Conservation (phyloP, 345 rosid species). For the Brassica incana region DNA sequence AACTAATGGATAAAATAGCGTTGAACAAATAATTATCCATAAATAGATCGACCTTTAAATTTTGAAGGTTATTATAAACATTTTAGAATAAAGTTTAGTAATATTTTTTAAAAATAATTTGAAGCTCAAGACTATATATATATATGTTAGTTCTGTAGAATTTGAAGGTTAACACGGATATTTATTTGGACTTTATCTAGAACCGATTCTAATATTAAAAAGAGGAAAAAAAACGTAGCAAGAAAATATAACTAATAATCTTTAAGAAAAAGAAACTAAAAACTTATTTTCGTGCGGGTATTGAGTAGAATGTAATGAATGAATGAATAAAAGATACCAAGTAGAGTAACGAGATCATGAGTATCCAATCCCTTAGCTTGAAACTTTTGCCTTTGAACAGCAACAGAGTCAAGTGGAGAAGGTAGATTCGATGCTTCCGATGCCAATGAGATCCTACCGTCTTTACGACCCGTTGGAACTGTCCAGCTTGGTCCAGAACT, state of each 20-base stretch:
- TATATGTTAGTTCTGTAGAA: too few relatives aligned
- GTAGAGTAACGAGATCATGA: conserved; percentile 70
- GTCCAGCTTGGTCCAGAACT: conserved; percentile 70
- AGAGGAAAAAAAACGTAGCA: neutral
- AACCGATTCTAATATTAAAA: too few relatives aligned
- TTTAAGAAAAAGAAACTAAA: neutral
- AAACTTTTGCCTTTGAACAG: conserved; percentile 63
- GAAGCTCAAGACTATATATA: too few relatives aligned
- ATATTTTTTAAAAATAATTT: too few relatives aligned
- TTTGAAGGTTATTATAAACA: too few relatives aligned
- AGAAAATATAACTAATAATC: neutral
- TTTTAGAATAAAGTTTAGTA: too few relatives aligned
- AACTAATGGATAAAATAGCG: neutral
- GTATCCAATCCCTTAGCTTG: conserved; percentile 60
- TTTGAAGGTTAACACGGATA: too few relatives aligned
- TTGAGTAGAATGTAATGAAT: neutral
- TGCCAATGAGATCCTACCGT: conserved; percentile 62
- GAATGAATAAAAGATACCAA: conserved; percentile 43
- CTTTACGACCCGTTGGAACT: conserved; percentile 77
- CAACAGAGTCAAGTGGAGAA: conserved; percentile 56
- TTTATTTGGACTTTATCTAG: too few relatives aligned
- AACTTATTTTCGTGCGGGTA: too few relatives aligned
- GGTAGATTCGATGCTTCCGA: conserved; percentile 57
- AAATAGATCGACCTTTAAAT: neutral
- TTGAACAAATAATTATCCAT: neutral